phyloP scores from a whole-genome alignment of 2,329 filamentous ascomycete genomes.

The Rutstroemia sp. region DNA sequence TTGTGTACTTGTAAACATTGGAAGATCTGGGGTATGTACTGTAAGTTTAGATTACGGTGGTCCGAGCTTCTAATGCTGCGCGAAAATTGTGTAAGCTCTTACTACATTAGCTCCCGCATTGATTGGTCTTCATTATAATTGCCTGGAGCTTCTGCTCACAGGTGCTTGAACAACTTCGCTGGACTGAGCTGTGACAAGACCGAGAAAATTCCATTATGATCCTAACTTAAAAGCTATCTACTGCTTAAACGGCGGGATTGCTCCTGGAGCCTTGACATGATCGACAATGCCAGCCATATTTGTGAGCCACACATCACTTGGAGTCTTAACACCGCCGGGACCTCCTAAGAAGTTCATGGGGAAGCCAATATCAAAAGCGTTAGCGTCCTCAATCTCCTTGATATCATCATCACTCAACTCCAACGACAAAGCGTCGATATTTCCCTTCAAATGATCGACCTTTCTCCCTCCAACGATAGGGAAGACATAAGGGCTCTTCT shows the following conservation, averaged over 20 bases:
- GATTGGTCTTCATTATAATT: no score
- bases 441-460: conserved; percentile 60
- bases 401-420: conserved; percentile 55
- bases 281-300: background rate
- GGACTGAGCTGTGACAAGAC: no score
- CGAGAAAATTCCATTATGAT: no score
- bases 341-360: conserved; percentile 52
- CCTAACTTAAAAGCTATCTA: background rate
- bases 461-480: conserved; percentile 66
- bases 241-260: background rate
- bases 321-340: conserved; percentile 29
- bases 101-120: no score
- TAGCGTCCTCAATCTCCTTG: conserved; percentile 54
- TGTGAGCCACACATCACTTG: conserved; percentile 26
- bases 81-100: no score
- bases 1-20: no score
- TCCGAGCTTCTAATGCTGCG: no score
- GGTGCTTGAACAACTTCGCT: no score
- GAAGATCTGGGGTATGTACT: no score
- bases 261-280: background rate
- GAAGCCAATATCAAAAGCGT: conserved; percentile 59
- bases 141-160: no score
- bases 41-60: no score
- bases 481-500: conserved; percentile 65
- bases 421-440: conserved; percentile 60